Evolutionary conservation across 2,329 filamentous ascomycete species (phyloP), one percentile per base, ranked within the genome.

Genomic region (Colletotrichum sojae): DNA sequence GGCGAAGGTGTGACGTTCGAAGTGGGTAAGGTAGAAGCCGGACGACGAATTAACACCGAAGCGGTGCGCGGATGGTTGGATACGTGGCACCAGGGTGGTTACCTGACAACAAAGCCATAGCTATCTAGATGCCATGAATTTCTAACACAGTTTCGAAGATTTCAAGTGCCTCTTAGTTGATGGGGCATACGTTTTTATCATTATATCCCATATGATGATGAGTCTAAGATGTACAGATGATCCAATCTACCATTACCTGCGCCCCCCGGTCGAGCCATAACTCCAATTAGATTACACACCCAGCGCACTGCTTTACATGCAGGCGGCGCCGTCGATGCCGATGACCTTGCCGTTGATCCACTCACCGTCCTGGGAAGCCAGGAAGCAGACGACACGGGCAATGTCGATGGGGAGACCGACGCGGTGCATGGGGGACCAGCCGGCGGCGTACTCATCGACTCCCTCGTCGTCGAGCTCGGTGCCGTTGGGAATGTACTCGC

Each of bases 371-470:
- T 84, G 78, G 6, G 82, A 84, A 4, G 82, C 83, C 48, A 84
- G 76, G 80, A 84, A 84, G 81, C 86, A 88, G 65, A 90, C 89
- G 18, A 90, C 88, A 70, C 89, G 87, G 71, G 90, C 90, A 77
- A 92, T 88, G 76, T 92, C 90, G 76, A 90, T 87, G 66, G 90
- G 90, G 72, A 91, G 88, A 73, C 90, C 90, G 68, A 91, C 89
- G 76, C 90, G 88, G 81, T 86, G 85, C 73, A 90, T 83, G 45
- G 90, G 89, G 18, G 88, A 90, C 88, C 70, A 72, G 64, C 69
- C 68, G n/a, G 70, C 68, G 49, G 70, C 70, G 61, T 69, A 72
- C 83, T 88, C 88, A 72, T 90, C 88, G 67, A 90, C 87, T 75
- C 88, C 82, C 71, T 89, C 87, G 77, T 90, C 84, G 75, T 74